Evolutionary conservation across 345 rosid genomes (phyloP), one percentile per base, ranked within the genome.

Genomic region (Rhizophora mangle): DNA sequence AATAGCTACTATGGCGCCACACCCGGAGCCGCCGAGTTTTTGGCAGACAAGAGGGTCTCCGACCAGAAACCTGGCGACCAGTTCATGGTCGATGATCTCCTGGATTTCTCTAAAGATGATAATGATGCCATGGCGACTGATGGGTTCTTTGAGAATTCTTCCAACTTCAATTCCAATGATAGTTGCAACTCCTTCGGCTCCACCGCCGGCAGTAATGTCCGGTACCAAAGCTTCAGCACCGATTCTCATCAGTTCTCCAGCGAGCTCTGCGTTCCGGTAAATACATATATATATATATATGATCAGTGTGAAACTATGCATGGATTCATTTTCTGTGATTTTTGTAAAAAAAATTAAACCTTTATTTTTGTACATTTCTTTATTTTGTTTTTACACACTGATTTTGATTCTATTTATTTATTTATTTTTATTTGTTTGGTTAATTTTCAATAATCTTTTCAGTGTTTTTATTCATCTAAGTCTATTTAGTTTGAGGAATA

Each of bases 221-320:
- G 78, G 27, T 74, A 73, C 57, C 82, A 74, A 31, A 76, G 80
- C 73, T 69, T 78, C 74, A 83, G 5, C 49, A 13, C 69, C 37
- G 84, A 77, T 58, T 77, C 83, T 65, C 80, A 82, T 63, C 80
- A 81, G 32, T 79, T 83, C 78, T 76, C 85, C 64, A 68, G 81
- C 71, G 95, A 86, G 69, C 85, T 89, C 58, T 85, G 84, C 76
- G 86, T 87, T 67, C 95, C 91, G 88, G 95, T 89, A 77, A 72
- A 34, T 64, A 21, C 22, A 54, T 36, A 34, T 13, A 11, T 8
- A 34, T 64, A 21, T 20, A 54, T 36, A 34, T 13, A 11, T 8
- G 58, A 54, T 24, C 20, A 6, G 13, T 54, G 6, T n/a, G 22
- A 8, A 54, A 8, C 37, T 7, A 34, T 7, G 8, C 0, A 10